Base-by-base conservation (phyloP, 1,284 basidiomycete species). In the Vanrija sp. region DNA sequence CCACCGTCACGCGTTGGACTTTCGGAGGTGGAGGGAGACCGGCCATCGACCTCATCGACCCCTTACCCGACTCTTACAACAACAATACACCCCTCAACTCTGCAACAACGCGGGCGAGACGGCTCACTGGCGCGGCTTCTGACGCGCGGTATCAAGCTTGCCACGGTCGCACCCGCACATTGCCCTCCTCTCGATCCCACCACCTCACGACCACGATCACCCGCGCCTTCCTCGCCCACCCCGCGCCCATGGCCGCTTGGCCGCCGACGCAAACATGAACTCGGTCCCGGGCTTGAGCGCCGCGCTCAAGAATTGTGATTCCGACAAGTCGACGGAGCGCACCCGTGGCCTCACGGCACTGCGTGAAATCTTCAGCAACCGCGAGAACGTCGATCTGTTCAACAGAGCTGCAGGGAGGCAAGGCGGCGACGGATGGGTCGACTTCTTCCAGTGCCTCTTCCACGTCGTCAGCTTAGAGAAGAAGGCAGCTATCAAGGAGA, bases 381-480 rank as follows among this genome's bases (percentile, higher is more conserved):
- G 81, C 37, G 73, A 79, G 35, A 82, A 80, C 42, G 79, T 88
- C 59, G 80, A 57, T 15, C 14, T 45, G 8, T 71, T 70, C 37
- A 63, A 68, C 15, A 82, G 69, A 66, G 79, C 59, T 1, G 69
- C 69, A 6, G 22, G 45, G 20, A 68, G 73, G 22, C 68, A 77
- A 10, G 74, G 82, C 22, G 82, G 81, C 8, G 75, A 76, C 42
- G 62, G 71, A 20, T 95, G 89, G 89, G 74, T 85, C 35, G 76
- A 80, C 8, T 76, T 91, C 3, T 89, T 88, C 64, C 83, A 89
- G 65, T 82, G 83, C 19, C 76, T 94, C 10, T 92, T 90, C 70
- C 75, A 77, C 12, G 75, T 82, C 10, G 84, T 92, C 45, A 65
- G 78, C 18, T 78, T 76, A 54, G 89, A 95, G 75, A 85, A 83